phyloP scores from a whole-genome alignment of 2,329 filamentous ascomycete genomes.

The Eurotiales sp. region DNA sequence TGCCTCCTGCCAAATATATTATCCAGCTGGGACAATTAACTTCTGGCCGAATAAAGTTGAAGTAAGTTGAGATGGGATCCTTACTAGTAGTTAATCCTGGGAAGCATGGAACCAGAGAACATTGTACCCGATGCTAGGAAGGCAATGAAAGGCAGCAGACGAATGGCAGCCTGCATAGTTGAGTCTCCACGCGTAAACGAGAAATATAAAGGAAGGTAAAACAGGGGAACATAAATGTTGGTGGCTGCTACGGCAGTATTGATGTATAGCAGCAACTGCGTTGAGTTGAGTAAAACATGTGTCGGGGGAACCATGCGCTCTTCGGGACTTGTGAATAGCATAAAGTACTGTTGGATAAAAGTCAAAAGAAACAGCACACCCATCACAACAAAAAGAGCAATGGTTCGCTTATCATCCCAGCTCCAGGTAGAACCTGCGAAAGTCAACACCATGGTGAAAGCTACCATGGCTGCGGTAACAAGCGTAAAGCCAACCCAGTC shows the following conservation, averaged over 20 bases:
- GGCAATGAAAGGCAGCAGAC: background rate
- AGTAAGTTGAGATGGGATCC: background rate
- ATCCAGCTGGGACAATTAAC: background rate
- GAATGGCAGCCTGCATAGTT: background rate
- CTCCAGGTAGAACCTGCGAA: background rate
- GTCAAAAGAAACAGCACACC: background rate
- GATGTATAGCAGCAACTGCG: background rate
- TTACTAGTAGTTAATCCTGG: constrained; percentile 8
- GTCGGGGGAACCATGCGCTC: background rate
- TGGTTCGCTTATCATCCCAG: background rate
- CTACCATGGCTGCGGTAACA: constrained; percentile 27
- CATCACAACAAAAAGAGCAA: background rate
- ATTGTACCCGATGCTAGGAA: background rate
- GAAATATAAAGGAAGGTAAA: background rate
- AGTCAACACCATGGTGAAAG: background rate
- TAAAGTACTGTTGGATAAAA: background rate
- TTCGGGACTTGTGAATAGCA: background rate
- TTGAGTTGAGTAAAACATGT: constrained; percentile 9
- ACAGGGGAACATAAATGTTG: background rate
- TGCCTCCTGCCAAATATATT: background rate
- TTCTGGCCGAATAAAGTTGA: too few relatives aligned
- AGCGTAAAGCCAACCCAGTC: constrained; percentile 22
- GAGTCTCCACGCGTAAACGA: constrained; percentile 1
- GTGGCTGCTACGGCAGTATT: background rate
- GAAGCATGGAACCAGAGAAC: constrained; percentile 15